Conservation (phyloP, 768 basidiomycete genomes). For the Clitopilus passeckerianus region DNA sequence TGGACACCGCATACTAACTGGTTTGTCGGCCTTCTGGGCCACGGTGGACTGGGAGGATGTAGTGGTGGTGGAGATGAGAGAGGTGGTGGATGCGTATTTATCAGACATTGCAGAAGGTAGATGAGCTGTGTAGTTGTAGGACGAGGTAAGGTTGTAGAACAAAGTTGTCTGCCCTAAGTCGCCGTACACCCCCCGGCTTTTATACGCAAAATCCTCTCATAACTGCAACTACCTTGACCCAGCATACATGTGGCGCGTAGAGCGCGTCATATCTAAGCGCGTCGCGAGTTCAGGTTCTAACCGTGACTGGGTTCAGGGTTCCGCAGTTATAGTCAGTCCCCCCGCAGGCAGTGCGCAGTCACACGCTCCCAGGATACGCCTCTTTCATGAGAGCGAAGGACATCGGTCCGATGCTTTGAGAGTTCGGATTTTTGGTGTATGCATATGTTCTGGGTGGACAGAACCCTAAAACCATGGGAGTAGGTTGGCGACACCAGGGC, state of each 20-base stretch:
- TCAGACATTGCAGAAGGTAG: constrained; percentile 5
- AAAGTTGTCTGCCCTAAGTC: not conserved
- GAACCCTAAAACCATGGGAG: not conserved
- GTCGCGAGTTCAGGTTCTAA: not conserved
- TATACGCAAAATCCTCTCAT: not conserved
- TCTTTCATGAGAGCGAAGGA: not conserved
- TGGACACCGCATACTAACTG: not conserved
- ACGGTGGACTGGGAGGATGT: not conserved
- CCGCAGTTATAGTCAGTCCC: not conserved
- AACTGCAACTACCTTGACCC: not conserved
- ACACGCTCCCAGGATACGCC: not conserved
- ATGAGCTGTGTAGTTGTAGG: not conserved
- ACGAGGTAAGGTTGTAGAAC: not conserved
- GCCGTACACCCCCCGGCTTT: not conserved
- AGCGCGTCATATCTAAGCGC: not conserved
- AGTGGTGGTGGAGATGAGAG: constrained; percentile 7
- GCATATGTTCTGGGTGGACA: not conserved
- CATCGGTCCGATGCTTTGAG: not conserved
- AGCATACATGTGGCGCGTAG: not conserved
- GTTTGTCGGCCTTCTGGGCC: not conserved
- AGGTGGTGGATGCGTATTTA: constrained; percentile 11
- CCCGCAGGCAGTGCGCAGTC: not conserved
- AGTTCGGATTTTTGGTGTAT: not conserved
- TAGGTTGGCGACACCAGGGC: not conserved
- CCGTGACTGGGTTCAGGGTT: not conserved